Evolutionary conservation across 2,329 filamentous ascomycete genomes (phyloP), one percentile per base, ranked within the genome.

Genomic region (Zymoseptoria passerinii): DNA sequence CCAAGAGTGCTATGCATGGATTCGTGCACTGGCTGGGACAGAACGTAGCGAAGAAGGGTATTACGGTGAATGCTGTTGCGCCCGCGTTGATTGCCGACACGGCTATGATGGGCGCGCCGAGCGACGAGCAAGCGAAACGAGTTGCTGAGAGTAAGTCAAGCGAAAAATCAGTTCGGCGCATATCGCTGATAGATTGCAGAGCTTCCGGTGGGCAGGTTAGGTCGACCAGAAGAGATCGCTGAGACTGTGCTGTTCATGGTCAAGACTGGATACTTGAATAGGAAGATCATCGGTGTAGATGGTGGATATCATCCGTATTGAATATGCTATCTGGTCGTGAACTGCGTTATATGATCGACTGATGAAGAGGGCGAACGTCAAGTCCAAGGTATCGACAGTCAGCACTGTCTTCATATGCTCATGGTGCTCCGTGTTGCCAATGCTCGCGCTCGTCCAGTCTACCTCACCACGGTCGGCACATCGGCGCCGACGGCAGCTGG

Each of bases 21-120:
- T 72, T 80, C 65, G 70, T 79, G 60, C 76, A 78, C 65, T 80
- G 77, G 70, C 55, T 80, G 20, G 74, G 76, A 1, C 65, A 62
- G 3, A 69, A 70, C 54, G 75, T 79, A 62, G 75, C 73, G 6
- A 74, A 69, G 61, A 74, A 73, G 53, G 77, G 76, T 10, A 71
- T 80, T 49, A 78, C 75, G 18, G 75, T 78, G 0, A 80, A 80
- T 63, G 77, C 75, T 40, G 73, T 80, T 13, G 77, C 77, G 18
- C 77, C 78, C 8, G 77, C 77, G 8, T 63, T 79, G 66, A 77
- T 79, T 58, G 9, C 19, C 10, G 49, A 27, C 4, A 50, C 49
- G 23, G 23, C 19, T 50, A 50, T 50, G 19, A 50, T 50, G 49
- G 49, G 49, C 19, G 2, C 19, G 49, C 19, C 19, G 49, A 27